Base-by-base conservation (phyloP, 1,284 basidiomycete genomes). In the Cryptococcus sp. region DNA sequence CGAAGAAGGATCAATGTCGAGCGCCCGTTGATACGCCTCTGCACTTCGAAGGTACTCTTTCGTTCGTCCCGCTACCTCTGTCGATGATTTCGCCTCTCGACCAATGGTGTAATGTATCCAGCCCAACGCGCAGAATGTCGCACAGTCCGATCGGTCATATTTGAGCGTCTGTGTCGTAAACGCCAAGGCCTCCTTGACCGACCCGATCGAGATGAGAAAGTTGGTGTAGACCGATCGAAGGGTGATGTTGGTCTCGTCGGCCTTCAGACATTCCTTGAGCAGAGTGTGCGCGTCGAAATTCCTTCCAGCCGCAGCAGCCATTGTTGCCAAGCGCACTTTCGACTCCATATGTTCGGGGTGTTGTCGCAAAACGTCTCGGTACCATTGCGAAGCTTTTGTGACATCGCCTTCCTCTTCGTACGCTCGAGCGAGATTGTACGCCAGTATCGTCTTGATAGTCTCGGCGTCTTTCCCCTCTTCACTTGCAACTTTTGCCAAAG, bases 341-440 rank as follows among this genome's bases (percentile, higher is more conserved):
- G 91, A 92, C 68, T 95, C 92, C 39, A 89, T 80, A 67, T 94
- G 95, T 73, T 95, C 92, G 0, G 90, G 87, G 76, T 97, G 91
- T 48, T 86, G 79, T 16, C 80, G 75, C 24, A 95, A 71, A 5
- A 97, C 77, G 65, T 89, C 88, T 40, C 85, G 82, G 61, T 92
- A 95, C 5, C 87, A 87, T 57, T 86, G 85, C 53, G 79, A 83
- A 10, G 91, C 90, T 59, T 84, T 78, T 1, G 72, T 76, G 3
- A 79, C 76, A 37, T 87, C 83, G 0, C 85, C 84, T 48, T 81
- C 77, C 47, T 90, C 87, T 68, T 97, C 92, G 61, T 89, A 90
- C 14, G 86, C 82, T 49, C 90, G 77, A 0, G 85, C 92, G 16
- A 94, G 80, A 65, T 97, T 95, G 72, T 89, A 95, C 43, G 91